These are phyloP conservation scores for Lentinula boryana DNA, from an alignment of 768 basidiomycete species.

Conservation along the genomic window DNA sequence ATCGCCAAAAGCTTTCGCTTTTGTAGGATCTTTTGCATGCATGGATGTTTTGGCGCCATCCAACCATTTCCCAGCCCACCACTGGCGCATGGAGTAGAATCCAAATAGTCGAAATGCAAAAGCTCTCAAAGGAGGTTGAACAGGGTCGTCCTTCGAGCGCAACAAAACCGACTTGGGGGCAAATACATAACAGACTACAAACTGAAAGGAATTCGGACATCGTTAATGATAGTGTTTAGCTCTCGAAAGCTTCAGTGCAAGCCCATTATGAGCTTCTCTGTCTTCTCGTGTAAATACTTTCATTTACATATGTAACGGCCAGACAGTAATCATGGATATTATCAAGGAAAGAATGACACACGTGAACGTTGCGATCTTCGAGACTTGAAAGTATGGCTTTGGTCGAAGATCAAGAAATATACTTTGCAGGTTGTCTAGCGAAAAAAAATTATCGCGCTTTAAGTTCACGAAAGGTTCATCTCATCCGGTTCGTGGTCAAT, in stretches of 20 bases:
- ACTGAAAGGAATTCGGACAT: too few relatives aligned
- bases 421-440: neutral
- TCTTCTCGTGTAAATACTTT: too few relatives aligned
- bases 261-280: too few relatives aligned
- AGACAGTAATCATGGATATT: too few relatives aligned
- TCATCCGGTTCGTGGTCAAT: conserved; percentile 6
- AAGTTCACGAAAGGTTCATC: neutral
- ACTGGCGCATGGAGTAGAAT: neutral
- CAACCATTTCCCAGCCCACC: neutral
- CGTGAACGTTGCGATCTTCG: too few relatives aligned
- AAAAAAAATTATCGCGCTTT: neutral
- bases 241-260: too few relatives aligned
- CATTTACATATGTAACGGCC: too few relatives aligned
- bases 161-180: too few relatives aligned
- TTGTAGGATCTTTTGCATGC: conserved; percentile 2
- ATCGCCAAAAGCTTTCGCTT: neutral
- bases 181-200: too few relatives aligned
- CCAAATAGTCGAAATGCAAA: neutral
- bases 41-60: conserved; percentile 6
- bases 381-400: too few relatives aligned
- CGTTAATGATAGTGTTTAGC: too few relatives aligned
- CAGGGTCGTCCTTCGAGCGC: neutral
- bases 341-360: too few relatives aligned
- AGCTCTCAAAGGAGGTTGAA: neutral
- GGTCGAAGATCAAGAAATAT: neutral